Evolutionary conservation across 257 asterid species (phyloP), one percentile per base, ranked within the genome.

Genomic region (Jaltomata sinuosa): DNA sequence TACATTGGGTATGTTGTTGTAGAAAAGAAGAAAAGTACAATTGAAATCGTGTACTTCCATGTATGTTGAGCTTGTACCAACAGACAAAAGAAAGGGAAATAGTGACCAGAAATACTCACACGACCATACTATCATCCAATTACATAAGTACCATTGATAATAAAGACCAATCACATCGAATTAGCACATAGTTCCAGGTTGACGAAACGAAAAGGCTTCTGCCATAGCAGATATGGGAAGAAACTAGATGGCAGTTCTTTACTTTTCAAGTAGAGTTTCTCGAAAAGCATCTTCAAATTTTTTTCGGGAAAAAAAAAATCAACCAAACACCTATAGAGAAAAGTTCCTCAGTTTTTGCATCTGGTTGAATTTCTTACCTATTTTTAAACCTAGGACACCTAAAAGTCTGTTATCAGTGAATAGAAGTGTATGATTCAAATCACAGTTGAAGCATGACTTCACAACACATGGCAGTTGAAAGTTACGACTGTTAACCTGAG

Each of bases 401-500:
- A 69, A 21, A 36, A 21, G 27, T 36, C 19, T 36, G 78, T 9
- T 68, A 36, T 68, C 29, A 68, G 27, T 21, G 27, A 68, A 36
- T 6, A 67, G 25, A 72, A 47, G 61, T 6, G 3, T 47, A 76
- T 29, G 22, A 47, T 49, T 76, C 81, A 76, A 49, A 16, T 47
- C 8, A 76, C 5, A 74, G 59, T 15, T 27, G 38, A 47, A 76
- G 25, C 16, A 76, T 67, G 77, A 34, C 15, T 76, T 25, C 27
- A 25, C 9, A 16, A 27, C 5, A 76, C 61, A 65, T 76, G 55
- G 61, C 54, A 76, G 16, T 76, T 76, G 6, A 47, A 67, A 69
- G 31, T 6, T 67, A 42, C 31, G 69, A 19, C 15, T 16, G 77
- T 32, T 49, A 78, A 96, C 99, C 98, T 96, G 99, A 82, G 98